phyloP scores from a whole-genome alignment of 2,329 filamentous ascomycete genomes.

The Westerdykella aurantiaca region DNA sequence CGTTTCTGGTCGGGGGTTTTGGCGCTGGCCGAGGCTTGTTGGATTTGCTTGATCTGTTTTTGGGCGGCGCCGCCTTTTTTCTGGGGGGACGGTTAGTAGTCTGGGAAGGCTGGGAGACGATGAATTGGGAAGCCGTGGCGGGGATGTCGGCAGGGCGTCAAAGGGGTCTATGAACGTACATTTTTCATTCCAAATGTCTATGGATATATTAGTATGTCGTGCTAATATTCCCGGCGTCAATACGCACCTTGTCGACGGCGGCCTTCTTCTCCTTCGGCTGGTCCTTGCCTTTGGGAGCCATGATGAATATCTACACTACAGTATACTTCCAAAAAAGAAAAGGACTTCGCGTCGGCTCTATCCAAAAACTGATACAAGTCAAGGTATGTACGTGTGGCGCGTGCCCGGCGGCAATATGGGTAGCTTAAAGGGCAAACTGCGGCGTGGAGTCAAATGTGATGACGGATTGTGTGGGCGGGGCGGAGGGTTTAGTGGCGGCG shows the following conservation, averaged over 20 bases:
- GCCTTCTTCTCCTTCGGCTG: constrained; percentile 52
- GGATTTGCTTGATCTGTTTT: constrained; percentile 81
- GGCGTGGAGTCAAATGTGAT: constrained; percentile 25
- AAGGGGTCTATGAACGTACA: constrained; percentile 34
- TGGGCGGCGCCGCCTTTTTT: constrained; percentile 93
- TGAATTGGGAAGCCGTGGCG: constrained; percentile 1
- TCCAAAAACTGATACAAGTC: constrained; percentile 9
- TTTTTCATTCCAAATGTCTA: constrained; percentile 99
- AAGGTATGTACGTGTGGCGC: constrained; percentile 12
- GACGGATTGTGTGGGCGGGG: constrained; percentile 28
- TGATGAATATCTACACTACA: constrained; percentile 40
- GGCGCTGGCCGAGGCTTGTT: constrained; percentile 64
- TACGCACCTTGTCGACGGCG: constrained; percentile 70
- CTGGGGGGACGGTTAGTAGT: constrained; percentile 22
- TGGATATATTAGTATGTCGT: constrained; percentile 4
- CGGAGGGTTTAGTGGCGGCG: constrained; percentile 16
- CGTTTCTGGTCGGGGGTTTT: constrained; percentile 84
- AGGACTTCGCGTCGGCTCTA: not conserved
- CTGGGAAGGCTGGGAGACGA: not conserved
- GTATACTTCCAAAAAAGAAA: not conserved
- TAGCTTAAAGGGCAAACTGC: too few species aligned
- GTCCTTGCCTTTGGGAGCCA: constrained; percentile 63
- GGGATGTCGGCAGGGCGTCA: constrained; percentile 1
- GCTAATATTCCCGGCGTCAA: too few species aligned
- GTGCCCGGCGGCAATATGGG: constrained; percentile 3